Evolutionary conservation across 1,284 basidiomycete genomes (phyloP).

Genomic region (Vanrija sp.): DNA sequence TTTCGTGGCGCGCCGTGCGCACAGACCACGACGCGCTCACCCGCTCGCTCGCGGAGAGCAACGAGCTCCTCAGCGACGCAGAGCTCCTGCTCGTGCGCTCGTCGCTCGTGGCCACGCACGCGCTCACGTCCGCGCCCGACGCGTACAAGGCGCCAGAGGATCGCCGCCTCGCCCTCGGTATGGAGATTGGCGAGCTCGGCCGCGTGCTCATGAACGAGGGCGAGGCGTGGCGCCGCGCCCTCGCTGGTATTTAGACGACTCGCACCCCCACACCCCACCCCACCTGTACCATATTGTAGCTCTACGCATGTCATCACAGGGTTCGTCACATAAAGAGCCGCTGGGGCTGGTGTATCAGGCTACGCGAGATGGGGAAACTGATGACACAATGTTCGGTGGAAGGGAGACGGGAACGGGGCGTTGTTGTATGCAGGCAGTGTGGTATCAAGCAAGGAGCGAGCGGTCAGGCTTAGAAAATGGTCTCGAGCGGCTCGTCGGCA

Average conservation of each 20-base stretch:
- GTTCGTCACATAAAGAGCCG: too few species aligned
- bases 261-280: neutral
- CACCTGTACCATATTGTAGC: neutral
- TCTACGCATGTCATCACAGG: too few species aligned
- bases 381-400: too few species aligned
- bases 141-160: slow-evolving; percentile 34
- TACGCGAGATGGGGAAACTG: too few species aligned
- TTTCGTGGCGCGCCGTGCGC: slow-evolving; percentile 65
- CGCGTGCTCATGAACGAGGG: slow-evolving; percentile 49
- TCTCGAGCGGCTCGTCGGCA: slow-evolving; percentile 47
- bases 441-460: neutral
- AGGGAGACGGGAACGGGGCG: neutral
- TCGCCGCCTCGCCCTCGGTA: slow-evolving; percentile 43
- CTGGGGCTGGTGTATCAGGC: neutral
- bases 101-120: slow-evolving; percentile 39
- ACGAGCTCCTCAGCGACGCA: slow-evolving; percentile 37
- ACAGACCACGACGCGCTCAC: slow-evolving; percentile 44
- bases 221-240: slow-evolving; percentile 44
- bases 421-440: neutral
- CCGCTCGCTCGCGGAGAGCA: slow-evolving; percentile 34
- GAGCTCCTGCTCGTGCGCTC: slow-evolving; percentile 41
- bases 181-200: slow-evolving; percentile 49
- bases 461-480: slow-evolving; percentile 48
- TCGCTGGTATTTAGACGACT: slow-evolving; percentile 31
- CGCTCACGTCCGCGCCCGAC: slow-evolving; percentile 38